These are phyloP conservation scores for Trichophyton verrucosum DNA, from an alignment of 2,329 filamentous ascomycete genomes.

Conservation along the genomic window DNA sequence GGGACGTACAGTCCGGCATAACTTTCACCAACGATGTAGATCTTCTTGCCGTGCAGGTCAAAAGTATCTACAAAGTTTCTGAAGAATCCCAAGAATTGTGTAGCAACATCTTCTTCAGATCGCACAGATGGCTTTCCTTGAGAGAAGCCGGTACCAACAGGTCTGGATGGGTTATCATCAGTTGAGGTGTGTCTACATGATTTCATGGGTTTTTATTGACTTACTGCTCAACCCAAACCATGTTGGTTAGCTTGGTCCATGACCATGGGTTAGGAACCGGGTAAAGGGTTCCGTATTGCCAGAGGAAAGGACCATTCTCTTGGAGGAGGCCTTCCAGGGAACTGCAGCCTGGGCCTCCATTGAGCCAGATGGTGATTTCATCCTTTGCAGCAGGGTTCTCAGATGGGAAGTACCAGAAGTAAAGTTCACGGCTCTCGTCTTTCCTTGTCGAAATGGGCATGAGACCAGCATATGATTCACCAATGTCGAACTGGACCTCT, in stretches of 20 bases:
- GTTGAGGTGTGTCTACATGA: constrained; percentile 4
- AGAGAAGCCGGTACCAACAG: constrained; percentile 54
- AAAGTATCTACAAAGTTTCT: constrained; percentile 66
- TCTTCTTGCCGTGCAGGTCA: constrained; percentile 51
- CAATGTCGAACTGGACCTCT: constrained; percentile 56
- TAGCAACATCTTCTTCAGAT: constrained; percentile 54
- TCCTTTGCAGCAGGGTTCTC: constrained; percentile 33
- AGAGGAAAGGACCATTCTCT: constrained; percentile 63
- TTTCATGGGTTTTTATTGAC: constrained; percentile 7
- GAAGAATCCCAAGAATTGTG: constrained; percentile 67
- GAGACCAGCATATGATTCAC: constrained; percentile 38
- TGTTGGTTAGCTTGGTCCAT: constrained; percentile 66
- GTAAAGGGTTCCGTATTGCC: constrained; percentile 53
- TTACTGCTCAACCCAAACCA: constrained; percentile 63
- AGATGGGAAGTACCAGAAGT: constrained; percentile 41
- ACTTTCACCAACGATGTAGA: constrained; percentile 62
- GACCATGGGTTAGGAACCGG: constrained; percentile 56
- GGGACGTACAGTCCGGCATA: constrained; percentile 59
- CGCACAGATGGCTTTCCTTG: constrained; percentile 52
- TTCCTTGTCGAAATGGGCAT: constrained; percentile 41
- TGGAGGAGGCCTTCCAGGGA: constrained; percentile 59
- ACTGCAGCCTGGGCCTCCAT: constrained; percentile 44
- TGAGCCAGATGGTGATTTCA: constrained; percentile 35
- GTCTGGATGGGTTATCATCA: constrained; percentile 18
- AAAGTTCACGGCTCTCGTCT: constrained; percentile 36